Evolutionary conservation across 2,329 filamentous ascomycete species (phyloP).

Genomic region (Aplosporella prunicola): DNA sequence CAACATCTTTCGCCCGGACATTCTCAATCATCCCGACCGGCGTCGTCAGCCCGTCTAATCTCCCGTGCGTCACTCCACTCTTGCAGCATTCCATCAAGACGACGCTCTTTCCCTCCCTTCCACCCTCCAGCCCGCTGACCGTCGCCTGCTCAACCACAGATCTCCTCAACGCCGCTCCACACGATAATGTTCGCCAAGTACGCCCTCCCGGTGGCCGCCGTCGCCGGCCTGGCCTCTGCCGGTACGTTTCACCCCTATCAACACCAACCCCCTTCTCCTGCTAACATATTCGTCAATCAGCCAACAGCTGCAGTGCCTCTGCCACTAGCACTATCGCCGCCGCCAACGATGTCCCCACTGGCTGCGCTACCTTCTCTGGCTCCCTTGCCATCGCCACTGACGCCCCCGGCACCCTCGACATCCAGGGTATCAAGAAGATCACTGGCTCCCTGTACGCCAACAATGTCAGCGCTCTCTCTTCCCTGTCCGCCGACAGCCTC

Average conservation of each 20-base stretch:
- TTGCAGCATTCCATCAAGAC: constrained; percentile 3
- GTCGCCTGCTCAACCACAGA: constrained; percentile 16
- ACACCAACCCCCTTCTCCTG: constrained; percentile 13
- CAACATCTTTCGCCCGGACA: constrained; percentile 25
- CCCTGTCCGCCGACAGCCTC: constrained; percentile 53
- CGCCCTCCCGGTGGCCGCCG: constrained; percentile 47
- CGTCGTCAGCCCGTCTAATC: constrained; percentile 27
- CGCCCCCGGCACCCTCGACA: constrained; percentile 48
- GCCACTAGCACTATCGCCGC: constrained; percentile 50
- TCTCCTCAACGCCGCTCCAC: constrained; percentile 14
- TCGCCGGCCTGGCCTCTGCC: constrained; percentile 41
- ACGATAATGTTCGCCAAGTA: constrained; percentile 47
- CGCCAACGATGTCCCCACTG: constrained; percentile 48
- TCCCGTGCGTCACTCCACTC: constrained; percentile 10
- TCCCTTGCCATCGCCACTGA: constrained; percentile 54
- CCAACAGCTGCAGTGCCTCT: constrained; percentile 29
- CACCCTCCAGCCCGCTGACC: constrained; percentile 19
- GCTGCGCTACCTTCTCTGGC: constrained; percentile 61
- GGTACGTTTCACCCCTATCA: no score
- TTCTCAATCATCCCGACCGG: constrained; percentile 19
- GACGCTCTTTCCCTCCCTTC: constrained; percentile 12
- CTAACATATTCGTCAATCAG: constrained; percentile 14
- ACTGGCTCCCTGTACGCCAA: constrained; percentile 44
- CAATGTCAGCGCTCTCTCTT: constrained; percentile 52
- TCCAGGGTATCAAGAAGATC: constrained; percentile 55